Evolutionary conservation across 257 asterid species (phyloP), one percentile per base, ranked within the genome.

Genomic region (Osmanthus fragrans): DNA sequence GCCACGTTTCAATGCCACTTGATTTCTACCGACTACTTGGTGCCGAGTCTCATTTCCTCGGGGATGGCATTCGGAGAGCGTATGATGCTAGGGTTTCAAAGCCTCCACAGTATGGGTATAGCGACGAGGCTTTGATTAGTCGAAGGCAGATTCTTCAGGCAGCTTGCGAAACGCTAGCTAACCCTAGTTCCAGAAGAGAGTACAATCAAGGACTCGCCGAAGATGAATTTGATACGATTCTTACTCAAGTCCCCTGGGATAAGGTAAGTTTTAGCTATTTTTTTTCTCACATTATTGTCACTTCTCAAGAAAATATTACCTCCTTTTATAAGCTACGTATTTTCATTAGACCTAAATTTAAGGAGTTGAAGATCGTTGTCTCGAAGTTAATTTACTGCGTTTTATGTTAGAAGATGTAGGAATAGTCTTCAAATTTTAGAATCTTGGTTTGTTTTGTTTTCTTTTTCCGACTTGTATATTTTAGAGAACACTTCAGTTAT

Each of bases 221-320:
- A 67, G 91, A 93, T 80, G 98, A 96, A 67, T 89, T 82, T 60
- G 95, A 88, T 78, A 88, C 96, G 40, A 66, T 90, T 81, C 83
- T 90, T 79, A 92, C 97, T 77, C 83, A 92, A 83, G 97, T 96
- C 71, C 99, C 99, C 7, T 92, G 97, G 97, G 99, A 93, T 82
- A 96, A 96, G 97, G 99, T 95, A 69, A 70, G 37, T 1, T 66
- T 63, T 63, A 19, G 36, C 39, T 27, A 7, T 58, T 49, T 71
- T 56, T 32, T 39, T 19, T 60, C 54, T 40, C 71, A 74, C 47
- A 37, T 19, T 33, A 56, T 71, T 27, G 10, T 12, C 3, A 2
- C 47, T 3, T 23, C 29, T 49, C 67, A 16, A 16, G 74, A 60
- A 60, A 60, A 25, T 27, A 25, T 25, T 27, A 3, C 36, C 10